Evolutionary conservation across 768 basidiomycete species (phyloP), one percentile per base, ranked within the genome.

Genomic region (Russula ochroleuca): DNA sequence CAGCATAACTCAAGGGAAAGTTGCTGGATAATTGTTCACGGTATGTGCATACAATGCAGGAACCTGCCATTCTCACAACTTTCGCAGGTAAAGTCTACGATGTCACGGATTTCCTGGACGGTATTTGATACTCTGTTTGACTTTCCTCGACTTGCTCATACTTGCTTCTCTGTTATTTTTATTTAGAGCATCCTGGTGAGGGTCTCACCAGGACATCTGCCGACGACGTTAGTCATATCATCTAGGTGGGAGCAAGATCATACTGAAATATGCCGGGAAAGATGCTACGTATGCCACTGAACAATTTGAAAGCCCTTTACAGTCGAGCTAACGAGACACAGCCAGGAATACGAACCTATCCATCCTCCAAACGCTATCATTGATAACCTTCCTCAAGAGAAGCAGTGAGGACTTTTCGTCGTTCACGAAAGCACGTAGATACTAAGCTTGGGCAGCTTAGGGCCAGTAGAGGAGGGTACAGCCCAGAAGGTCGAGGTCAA

Each of bases 351-450:
- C 67, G 92, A 92, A 28, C 89, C 90, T 2, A 92, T 97, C 55
- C 94, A 96, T 71, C 94, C 94, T 2, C 92, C 83, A 45, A 86
- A 86, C 72, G 90, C 81, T 59, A 93, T 90, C 66, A 85, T 81
- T 23, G 85, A 83, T 21, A 83, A 94, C 72, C 76, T 94, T 31
- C 87, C 88, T 7, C 81, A 79, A n/a, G 90, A 94, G 68, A 95
- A 94, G 72, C 91, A 94, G 75, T 73, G 40, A 52, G 72, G 63
- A 21, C 14, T 38, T 11, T 33, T 15, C 43, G 10, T 62, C 19
- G 13, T 15, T 41, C 33, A 28, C n/a, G 17, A 6, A 21, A 25
- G 1, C 21, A 25, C 17, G 1, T 23, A 23, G 3, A 48, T 40
- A 35, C 47, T 31, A 21, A 41, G 25, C 38, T n/a, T 17, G 35